Base-by-base conservation (phyloP, 352 stramenopile genomes). In the Globisporangium megalacanthum region DNA sequence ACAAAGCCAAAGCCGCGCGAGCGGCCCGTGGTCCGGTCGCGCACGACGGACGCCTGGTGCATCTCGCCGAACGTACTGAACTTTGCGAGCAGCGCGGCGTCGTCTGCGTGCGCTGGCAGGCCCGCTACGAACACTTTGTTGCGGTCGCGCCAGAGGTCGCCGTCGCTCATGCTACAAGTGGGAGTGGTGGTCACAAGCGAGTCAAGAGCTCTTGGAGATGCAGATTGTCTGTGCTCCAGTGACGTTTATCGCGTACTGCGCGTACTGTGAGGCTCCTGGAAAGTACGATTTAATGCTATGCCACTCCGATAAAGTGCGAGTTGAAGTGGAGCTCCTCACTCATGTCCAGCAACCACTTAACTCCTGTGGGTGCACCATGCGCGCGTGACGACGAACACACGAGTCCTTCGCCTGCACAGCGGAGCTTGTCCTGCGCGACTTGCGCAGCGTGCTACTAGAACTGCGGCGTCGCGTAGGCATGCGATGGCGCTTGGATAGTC, bases 91-190 rank as follows among this genome's bases (percentile, higher is more conserved):
- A 94, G 67, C 54, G 77, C 77, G 52, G 76, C 62, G 46, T 94
- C 84, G 58, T 92, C 79, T 37, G 68, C 79, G 37, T 83, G 57
- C 20, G 66, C 31, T 8, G 84, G 84, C 35, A 94, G 63, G 1
- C 84, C 84, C 11, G 81, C 84, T 46, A 94, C 82, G 62, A 94
- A 91, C 52, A 94, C 77, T 71, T 94, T 94, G 70, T 91, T 94
- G 65, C 84, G 84, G 66, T 94, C 84, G 52, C 84, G 84, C 84
- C 84, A 94, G 31, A 94, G 69, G 56, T 92, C 69, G 8, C 62
- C 66, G 62, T 87, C 77, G 10, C 64, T 67, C 79, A 88, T 89
- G 4, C n/a, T 61, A 31, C 14, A 6, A 35, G 10, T n/a, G 45
- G 20, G 45, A 41, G 10, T 3, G 4, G 37, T 44, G 19, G 9